phyloP scores from a whole-genome alignment of 495 filamentous ascomycete genomes.

The Podospora conica region DNA sequence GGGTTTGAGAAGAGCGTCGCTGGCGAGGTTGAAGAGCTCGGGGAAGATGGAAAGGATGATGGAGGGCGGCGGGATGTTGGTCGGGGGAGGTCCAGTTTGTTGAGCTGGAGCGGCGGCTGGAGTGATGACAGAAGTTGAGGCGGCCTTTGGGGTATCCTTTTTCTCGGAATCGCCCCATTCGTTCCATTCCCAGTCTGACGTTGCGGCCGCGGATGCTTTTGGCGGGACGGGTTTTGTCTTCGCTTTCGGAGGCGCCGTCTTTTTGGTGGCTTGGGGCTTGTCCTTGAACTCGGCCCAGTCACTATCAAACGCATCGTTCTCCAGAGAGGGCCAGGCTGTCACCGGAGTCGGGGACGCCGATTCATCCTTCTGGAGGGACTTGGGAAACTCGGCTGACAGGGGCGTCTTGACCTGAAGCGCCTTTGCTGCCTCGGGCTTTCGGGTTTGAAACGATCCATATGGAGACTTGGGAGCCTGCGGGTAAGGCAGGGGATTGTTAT shows the following conservation, averaged over 20 bases:
- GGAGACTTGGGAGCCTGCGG: constrained; percentile 46
- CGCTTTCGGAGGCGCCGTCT: background rate
- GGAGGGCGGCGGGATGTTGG: constrained; percentile 84
- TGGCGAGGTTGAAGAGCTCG: constrained; percentile 52
- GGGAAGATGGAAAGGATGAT: constrained; percentile 72
- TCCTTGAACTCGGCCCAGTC: constrained; percentile 57
- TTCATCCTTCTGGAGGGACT: constrained; percentile 18
- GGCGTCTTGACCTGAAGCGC: constrained; percentile 39
- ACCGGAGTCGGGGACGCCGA: constrained; percentile 32
- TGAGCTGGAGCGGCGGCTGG: background rate
- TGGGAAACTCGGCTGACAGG: constrained; percentile 25
- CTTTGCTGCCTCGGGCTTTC: constrained; percentile 39
- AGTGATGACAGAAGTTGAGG: background rate
- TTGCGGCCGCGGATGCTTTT: background rate
- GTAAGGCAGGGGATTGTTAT: constrained; percentile 17
- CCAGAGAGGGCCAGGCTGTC: constrained; percentile 41
- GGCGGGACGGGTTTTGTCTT: constrained; percentile 5
- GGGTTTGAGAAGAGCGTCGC: constrained; percentile 48
- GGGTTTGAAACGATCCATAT: constrained; percentile 41
- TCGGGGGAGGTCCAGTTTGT: constrained; percentile 52
- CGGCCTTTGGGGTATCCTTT: constrained; percentile 8
- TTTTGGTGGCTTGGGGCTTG: constrained; percentile 17
- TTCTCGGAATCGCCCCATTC: constrained; percentile 23
- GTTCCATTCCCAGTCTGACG: constrained; percentile 39
- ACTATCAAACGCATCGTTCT: constrained; percentile 37